Base-by-base conservation (phyloP, 352 stramenopile species). In the Globisporangium megalacanthum region DNA sequence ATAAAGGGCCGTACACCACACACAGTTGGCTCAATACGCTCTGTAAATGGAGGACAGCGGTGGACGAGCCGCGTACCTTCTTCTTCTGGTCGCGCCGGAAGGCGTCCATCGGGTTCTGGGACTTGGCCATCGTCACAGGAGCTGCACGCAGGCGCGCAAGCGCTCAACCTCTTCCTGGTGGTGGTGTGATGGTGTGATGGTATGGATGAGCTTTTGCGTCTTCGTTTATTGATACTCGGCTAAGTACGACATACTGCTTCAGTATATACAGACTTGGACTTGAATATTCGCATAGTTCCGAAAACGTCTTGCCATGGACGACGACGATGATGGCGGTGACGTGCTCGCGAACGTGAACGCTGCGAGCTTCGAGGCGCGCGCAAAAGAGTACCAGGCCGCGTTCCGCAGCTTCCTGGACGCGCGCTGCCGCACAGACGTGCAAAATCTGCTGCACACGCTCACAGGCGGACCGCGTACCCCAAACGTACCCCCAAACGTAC, bases 41-140 rank as follows among this genome's bases (percentile, higher is more conserved):
- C n/a, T n/a, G n/a, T n/a, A n/a, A n/a, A n/a, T n/a, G n/a, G n/a
- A n/a, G n/a, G n/a, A n/a, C n/a, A n/a, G n/a, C n/a, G n/a, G n/a
- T n/a, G n/a, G n/a, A n/a, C n/a, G 11, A 4, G 20, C 42, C 19
- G 25, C 17, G 47, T n/a, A 70, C 74, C 61, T 91, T 91, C 62
- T 91, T 91, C 75, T 91, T 91, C 69, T 91, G 79, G 60, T 89
- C 81, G 49, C 77, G 70, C 52, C 79, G 77, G 54, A 75, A 91
- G 59, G 70, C 70, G 58, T 91, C 81, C 76, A 91, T 86, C 33
- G 81, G 76, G 56, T 88, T 91, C 49, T 72, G 49, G 45, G 77
- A 69, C 75, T 79, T 81, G 50, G 64, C 75, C 79, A 91, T 88
- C 49, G 58, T 54, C 41, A 6, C 46, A 17, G 33, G 33, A 37